Base-by-base conservation (phyloP, 257 asterid species). In the Forsythia suspensa region DNA sequence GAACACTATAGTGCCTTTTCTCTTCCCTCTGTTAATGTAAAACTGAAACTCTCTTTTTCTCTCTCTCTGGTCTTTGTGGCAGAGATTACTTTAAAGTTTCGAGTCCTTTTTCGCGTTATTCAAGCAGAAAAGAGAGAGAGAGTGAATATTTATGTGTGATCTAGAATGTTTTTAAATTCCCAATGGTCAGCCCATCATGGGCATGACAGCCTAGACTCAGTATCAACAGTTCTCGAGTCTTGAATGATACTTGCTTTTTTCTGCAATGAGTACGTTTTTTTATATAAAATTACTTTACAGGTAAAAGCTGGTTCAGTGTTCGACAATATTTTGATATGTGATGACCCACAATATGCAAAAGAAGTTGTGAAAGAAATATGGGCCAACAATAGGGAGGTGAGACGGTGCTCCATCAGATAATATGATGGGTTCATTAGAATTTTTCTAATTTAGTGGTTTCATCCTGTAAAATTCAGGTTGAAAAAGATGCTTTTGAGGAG, bases 271-370 rank as follows among this genome's bases (percentile, higher is more conserved):
- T 20, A 20, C 34, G 3, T 15, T 16, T 52, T 16, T 59, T 29
- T 29, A 29, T 4, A 59, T 20, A 59, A n/a, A 18, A 20, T 59
- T 59, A 59, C 36, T 59, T 59, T 78, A 55, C 89, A 93, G 98
- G 98, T 93, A 73, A 93, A 93, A 82, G 97, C 98, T 20, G 98
- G 97, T 65, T 89, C 96, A 40, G 89, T 91, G 72, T 91, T 69
- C 79, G 97, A 93, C 89, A 93, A 93, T 86, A 84, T 93, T 86
- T 83, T 93, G 84, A 88, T 91, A 40, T 89, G 94, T 59, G 97
- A 93, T 76, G 97, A 93, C 38, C 97, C 97, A 5, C 91, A 77
- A 73, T 93, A 93, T 51, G 98, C 98, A 66, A 91, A 90, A 80
- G 76, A 88, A 65, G 90, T 93, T 36, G 90, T 91, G 13, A 86